phyloP scores from a whole-genome alignment of 1,284 basidiomycete genomes.

The Fistulinella staudtii region DNA sequence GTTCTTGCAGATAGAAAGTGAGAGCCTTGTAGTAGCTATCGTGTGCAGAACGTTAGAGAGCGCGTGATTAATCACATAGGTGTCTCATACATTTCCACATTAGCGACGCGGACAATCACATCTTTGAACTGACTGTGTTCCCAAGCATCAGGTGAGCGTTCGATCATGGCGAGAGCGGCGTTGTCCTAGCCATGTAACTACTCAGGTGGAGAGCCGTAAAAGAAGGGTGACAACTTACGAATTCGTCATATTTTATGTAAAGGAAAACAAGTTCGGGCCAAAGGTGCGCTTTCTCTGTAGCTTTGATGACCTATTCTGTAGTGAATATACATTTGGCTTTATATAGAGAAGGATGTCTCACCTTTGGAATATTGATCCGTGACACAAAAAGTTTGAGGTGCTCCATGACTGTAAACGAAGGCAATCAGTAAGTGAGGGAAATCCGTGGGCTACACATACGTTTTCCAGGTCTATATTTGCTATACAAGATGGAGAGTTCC shows the following conservation, averaged over 20 bases:
- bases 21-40: constrained; percentile 83
- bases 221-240: constrained; percentile 46
- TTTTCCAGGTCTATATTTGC: constrained; percentile 95
- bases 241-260: constrained; percentile 97
- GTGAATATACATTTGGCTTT: constrained; percentile 12
- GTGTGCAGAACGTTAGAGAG: constrained; percentile 1
- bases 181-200: constrained; percentile 64
- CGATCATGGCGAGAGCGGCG: constrained; percentile 97
- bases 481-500: constrained; percentile 90
- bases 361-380: constrained; percentile 92
- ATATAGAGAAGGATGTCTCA: constrained; percentile 7
- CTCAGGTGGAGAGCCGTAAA: constrained; percentile 1
- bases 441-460: constrained; percentile 47
- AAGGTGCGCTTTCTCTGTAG: constrained; percentile 93
- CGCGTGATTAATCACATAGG: background rate
- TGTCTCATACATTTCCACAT: constrained; percentile 85
- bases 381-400: constrained; percentile 97
- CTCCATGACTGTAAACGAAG: constrained; percentile 81
- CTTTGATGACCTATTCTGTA: constrained; percentile 76
- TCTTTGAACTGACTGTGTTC: constrained; percentile 99
- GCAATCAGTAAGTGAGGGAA: constrained; percentile 1
- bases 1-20: constrained; percentile 88
- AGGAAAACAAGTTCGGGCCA: constrained; percentile 99
- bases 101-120: constrained; percentile 90
- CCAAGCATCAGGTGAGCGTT: constrained; percentile 95